Evolutionary conservation across 768 basidiomycete species (phyloP), one percentile per base, ranked within the genome.

Genomic region (Hypsizygus marmoreus): DNA sequence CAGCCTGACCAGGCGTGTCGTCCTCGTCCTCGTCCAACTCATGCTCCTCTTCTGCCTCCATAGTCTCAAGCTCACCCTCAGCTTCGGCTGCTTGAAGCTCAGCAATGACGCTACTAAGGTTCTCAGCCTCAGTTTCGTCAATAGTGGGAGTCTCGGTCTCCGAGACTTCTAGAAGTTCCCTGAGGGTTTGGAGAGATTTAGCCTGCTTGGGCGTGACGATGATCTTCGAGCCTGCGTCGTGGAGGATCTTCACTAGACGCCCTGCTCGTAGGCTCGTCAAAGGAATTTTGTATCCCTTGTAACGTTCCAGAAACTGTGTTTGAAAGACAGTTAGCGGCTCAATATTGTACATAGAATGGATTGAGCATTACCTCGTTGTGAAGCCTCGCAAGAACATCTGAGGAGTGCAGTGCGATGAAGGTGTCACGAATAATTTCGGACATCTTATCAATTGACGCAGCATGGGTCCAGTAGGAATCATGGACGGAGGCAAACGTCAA

Each of bases 391-490:
- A 98, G 78, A 6, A 98, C 81, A 61, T 95, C 86, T 6, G 89
- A 87, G 13, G 87, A 87, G 66, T 99, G 95, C 12, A 98, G 76
- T 0, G 87, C 82, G 46, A 98, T 88, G 65, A 99, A 99, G 1
- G 91, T 92, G 33, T 95, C 88, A 22, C 95, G 87, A 57, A 98
- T 95, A 56, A 89, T 76, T 36, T 73, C 75, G 0, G 91, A 89
- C 93, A 98, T 95, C 40, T 81, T 69, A 66, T 97, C 91, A 43
- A 97, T 86, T 53, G 77, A 80, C 34, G 71, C 80, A 0, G 97
- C 88, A 61, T 99, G 97, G 3, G 95, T 97, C 97, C 97, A 99
- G 69, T 97, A 99, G 1, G 97, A 98, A 62, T 99, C 97, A 61
- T 99, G 97, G 9, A 99, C 97, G 1, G 93, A 90, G 1, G 95